A percentile compares a stretch with the other conserved stretches of the same genome.
phyloP scores from a whole-genome alignment of 2,329 filamentous ascomycete species.

The Microsporum audouinii region DNA sequence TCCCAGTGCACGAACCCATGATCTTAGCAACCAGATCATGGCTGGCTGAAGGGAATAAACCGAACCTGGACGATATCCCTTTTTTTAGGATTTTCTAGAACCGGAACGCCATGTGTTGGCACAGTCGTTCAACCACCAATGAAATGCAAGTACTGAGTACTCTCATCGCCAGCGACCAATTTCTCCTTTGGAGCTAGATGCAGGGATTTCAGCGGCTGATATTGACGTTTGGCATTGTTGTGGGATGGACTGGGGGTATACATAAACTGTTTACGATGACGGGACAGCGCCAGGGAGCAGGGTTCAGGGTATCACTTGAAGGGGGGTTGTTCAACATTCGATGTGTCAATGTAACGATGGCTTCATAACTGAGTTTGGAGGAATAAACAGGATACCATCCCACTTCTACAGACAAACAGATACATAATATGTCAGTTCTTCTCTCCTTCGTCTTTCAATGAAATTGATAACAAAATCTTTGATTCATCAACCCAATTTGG shows the following conservation, averaged over 20 bases:
- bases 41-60: neutral
- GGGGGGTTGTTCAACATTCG: neutral
- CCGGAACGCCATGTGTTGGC: neutral
- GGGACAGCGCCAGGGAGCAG: neutral
- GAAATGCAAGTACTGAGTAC: neutral
- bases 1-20: neutral
- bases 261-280: neutral
- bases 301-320: neutral
- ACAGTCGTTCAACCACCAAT: neutral
- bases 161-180: neutral
- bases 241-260: neutral
- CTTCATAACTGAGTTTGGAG: neutral
- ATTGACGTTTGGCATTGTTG: neutral
- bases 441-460: neutral
- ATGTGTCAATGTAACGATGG: conserved; percentile 1
- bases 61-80: neutral
- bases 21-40: neutral
- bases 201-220: neutral
- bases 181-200: neutral
- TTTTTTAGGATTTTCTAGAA: neutral
- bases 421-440: neutral
- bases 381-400: neutral
- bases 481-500: neutral
- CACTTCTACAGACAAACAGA: neutral
- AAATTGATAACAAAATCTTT: neutral